These are phyloP conservation scores for Lanmaoa rubissima DNA, from an alignment of 768 basidiomycete species.

Conservation along the genomic window DNA sequence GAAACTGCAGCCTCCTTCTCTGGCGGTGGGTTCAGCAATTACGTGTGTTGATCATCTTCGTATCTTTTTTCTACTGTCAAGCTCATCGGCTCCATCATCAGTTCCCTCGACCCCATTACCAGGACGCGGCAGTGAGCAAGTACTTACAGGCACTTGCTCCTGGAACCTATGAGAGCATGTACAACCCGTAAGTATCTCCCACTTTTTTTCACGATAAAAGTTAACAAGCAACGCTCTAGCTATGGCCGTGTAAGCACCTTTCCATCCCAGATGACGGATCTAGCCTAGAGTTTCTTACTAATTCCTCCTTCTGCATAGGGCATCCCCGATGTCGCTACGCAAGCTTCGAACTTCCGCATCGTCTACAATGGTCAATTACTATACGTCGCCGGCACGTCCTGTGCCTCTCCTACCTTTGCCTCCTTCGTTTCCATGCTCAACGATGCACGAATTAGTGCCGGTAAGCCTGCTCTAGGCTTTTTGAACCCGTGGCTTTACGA, in stretches of 20 bases:
- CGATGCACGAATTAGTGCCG: slow-evolving; percentile 50
- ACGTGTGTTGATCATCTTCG: slow-evolving; percentile 36
- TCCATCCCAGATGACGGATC: no score
- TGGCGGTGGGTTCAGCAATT: slow-evolving; percentile 73
- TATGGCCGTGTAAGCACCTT: slow-evolving; percentile 48
- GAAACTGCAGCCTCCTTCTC: slow-evolving; percentile 62
- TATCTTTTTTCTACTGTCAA: neutral
- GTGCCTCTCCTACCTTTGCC: slow-evolving; percentile 61
- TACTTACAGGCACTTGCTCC: slow-evolving; percentile 47
- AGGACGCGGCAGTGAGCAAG: slow-evolving; percentile 40
- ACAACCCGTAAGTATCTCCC: slow-evolving; percentile 46
- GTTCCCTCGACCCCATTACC: slow-evolving; percentile 57
- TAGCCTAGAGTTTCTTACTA: neutral
- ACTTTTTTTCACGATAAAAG: neutral
- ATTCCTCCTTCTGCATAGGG: slow-evolving; percentile 31
- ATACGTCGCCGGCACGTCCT: slow-evolving; percentile 61
- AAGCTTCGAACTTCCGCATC: slow-evolving; percentile 48
- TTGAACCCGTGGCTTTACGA: slow-evolving; percentile 62
- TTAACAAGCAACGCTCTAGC: slow-evolving; percentile 25
- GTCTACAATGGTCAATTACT: slow-evolving; percentile 38
- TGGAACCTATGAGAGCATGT: slow-evolving; percentile 55
- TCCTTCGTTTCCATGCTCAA: slow-evolving; percentile 64
- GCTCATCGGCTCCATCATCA: slow-evolving; percentile 17
- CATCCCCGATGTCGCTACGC: slow-evolving; percentile 67
- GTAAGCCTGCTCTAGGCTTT: slow-evolving; percentile 52